A percentile compares a stretch with the other conserved stretches of the same genome.
Conservation (phyloP, 2,329 filamentous ascomycete genomes). For the Phyllachora maydis region DNA sequence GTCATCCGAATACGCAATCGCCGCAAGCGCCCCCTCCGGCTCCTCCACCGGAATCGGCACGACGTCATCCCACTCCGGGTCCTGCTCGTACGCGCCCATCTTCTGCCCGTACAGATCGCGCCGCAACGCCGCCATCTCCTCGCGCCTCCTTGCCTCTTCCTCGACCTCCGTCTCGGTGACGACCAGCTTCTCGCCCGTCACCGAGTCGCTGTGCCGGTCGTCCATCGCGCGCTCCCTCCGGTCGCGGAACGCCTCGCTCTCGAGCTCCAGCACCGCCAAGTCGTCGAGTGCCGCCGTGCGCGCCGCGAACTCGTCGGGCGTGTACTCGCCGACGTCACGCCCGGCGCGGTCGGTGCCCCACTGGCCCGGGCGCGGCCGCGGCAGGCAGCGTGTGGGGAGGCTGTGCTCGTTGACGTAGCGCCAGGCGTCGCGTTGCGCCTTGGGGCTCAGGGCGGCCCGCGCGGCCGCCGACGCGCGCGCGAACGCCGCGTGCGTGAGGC, state of each 20-base stretch:
- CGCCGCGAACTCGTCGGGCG: slow-evolving; percentile 20
- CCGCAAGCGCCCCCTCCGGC: slow-evolving; percentile 66
- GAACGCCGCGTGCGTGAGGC: slow-evolving; percentile 24
- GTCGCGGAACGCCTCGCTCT: slow-evolving; percentile 21
- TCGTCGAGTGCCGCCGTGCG: slow-evolving; percentile 18
- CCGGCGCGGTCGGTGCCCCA: slow-evolving; percentile 32
- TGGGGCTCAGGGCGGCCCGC: slow-evolving; percentile 13
- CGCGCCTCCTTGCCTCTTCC: slow-evolving; percentile 23
- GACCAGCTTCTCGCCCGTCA: slow-evolving; percentile 5
- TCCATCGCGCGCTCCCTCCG: slow-evolving; percentile 12
- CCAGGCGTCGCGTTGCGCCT: slow-evolving; percentile 36
- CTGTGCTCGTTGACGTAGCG: slow-evolving; percentile 29
- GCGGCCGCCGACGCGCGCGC: slow-evolving; percentile 19
- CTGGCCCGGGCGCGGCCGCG: slow-evolving; percentile 2
- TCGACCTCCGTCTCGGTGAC: slow-evolving; percentile 18
- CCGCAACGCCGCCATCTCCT: slow-evolving; percentile 27
- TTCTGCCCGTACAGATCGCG: slow-evolving; percentile 31
- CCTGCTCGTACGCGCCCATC: slow-evolving; percentile 32
- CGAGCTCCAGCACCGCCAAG: slow-evolving; percentile 19
- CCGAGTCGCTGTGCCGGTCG: slow-evolving; percentile 2
- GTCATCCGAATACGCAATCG: slow-evolving; percentile 75
- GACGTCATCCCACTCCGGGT: slow-evolving; percentile 70
- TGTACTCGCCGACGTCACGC: slow-evolving; percentile 25
- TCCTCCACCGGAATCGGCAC: slow-evolving; percentile 68
- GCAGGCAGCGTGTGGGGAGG: slow-evolving; percentile 23